phyloP scores from a whole-genome alignment of 2,329 filamentous ascomycete species.

The Penicillium hordei region DNA sequence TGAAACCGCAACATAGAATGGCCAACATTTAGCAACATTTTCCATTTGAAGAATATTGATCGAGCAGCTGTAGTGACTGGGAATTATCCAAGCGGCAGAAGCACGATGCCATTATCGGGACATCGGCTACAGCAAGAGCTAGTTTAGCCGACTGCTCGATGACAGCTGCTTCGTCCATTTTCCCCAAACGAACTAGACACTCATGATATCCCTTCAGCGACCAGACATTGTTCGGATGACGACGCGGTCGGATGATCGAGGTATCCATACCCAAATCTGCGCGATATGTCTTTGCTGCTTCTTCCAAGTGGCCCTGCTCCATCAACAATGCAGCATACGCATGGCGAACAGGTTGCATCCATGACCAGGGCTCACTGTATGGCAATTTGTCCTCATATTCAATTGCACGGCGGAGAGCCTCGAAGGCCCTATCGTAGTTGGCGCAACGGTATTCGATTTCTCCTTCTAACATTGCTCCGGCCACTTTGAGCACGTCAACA shows the following conservation, averaged over 20 bases:
- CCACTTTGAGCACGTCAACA: slow-evolving; percentile 62
- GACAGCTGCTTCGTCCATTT: slow-evolving; percentile 46
- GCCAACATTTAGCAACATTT: slow-evolving; percentile 2
- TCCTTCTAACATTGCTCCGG: slow-evolving; percentile 64
- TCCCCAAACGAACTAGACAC: slow-evolving; percentile 58
- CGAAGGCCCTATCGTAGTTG: slow-evolving; percentile 59
- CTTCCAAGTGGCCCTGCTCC: slow-evolving; percentile 59
- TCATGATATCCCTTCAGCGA: slow-evolving; percentile 70
- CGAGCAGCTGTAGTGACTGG: slow-evolving; percentile 7
- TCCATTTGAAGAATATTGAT: neutral
- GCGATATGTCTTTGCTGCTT: slow-evolving; percentile 57
- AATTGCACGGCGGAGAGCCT: slow-evolving; percentile 57
- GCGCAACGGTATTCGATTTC: slow-evolving; percentile 68
- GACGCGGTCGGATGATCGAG: slow-evolving; percentile 59
- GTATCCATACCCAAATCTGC: slow-evolving; percentile 61
- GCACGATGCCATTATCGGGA: slow-evolving; percentile 57
- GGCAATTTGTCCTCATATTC: slow-evolving; percentile 60
- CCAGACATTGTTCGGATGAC: slow-evolving; percentile 73
- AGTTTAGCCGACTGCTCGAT: slow-evolving; percentile 50
- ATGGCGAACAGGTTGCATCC: slow-evolving; percentile 72
- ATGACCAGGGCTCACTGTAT: slow-evolving; percentile 73
- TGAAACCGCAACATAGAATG: too few species aligned
- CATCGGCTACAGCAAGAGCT: slow-evolving; percentile 58
- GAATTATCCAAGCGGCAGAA: slow-evolving; percentile 49
- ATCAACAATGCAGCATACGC: slow-evolving; percentile 67